phyloP scores from a whole-genome alignment of 1,139 yeast species.

The Hyphopichia burtonii region DNA sequence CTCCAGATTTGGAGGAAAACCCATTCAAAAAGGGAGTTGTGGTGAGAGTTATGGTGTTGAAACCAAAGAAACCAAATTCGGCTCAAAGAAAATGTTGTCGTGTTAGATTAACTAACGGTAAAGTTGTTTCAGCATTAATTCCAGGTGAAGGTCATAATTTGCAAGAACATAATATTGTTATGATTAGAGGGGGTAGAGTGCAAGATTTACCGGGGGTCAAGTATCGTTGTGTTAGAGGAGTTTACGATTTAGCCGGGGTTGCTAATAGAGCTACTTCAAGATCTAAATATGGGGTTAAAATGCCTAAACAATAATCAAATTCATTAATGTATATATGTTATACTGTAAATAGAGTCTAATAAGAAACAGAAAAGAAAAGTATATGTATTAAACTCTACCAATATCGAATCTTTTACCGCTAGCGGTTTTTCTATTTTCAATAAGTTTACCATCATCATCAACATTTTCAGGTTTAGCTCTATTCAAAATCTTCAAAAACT shows the following conservation, averaged over 20 bases:
- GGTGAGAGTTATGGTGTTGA: constrained; percentile 88
- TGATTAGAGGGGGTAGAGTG: constrained; percentile 95
- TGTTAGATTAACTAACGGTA: constrained; percentile 89
- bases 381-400: constrained; percentile 9
- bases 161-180: constrained; percentile 95
- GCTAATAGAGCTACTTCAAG: constrained; percentile 89
- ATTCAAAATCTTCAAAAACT: constrained; percentile 91
- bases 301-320: constrained; percentile 45
- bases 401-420: constrained; percentile 73
- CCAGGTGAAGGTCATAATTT: constrained; percentile 99
- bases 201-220: constrained; percentile 99
- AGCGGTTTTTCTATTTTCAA: constrained; percentile 75
- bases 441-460: constrained; percentile 61
- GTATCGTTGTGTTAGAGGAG: constrained; percentile 92
- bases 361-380: neutral
- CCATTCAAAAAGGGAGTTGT: constrained; percentile 94
- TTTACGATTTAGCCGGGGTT: constrained; percentile 90
- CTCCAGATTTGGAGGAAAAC: constrained; percentile 79
- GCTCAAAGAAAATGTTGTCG: constrained; percentile 97
- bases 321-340: neutral
- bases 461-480: constrained; percentile 94
- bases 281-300: constrained; percentile 92
- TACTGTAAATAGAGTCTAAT: neutral
- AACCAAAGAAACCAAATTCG: constrained; percentile 98
- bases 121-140: constrained; percentile 85